Evolutionary conservation across 345 rosid species (phyloP).

Genomic region (Ceriops zippeliana): DNA sequence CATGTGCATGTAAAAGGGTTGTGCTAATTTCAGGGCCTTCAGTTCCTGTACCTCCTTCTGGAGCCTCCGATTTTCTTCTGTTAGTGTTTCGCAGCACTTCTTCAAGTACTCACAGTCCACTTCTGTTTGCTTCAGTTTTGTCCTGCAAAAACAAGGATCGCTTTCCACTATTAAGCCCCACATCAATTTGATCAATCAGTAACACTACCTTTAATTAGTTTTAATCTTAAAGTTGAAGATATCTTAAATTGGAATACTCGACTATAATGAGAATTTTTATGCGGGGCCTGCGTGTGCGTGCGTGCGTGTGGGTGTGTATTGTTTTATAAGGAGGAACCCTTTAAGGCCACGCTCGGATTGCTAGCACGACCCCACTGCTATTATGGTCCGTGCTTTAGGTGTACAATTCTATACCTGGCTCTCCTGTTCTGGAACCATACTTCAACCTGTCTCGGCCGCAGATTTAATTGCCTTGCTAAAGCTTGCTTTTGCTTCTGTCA

Average conservation of each 20-base stretch:
- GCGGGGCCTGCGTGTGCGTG: too few relatives aligned
- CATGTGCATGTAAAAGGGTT: conserved; percentile 32
- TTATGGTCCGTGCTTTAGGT: neutral
- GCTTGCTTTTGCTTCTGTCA: conserved; percentile 64
- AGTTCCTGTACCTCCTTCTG: conserved; percentile 25
- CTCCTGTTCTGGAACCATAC: conserved; percentile 99
- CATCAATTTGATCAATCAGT: too few relatives aligned
- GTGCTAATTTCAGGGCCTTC: conserved; percentile 24
- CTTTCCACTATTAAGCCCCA: too few relatives aligned
- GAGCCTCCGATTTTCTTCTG: conserved; percentile 29
- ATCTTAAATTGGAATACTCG: neutral
- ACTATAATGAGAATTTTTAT: too few relatives aligned
- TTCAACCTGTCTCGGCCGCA: conserved; percentile 88
- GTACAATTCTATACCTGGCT: conserved; percentile 56
- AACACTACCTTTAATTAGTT: neutral
- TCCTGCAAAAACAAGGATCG: conserved; percentile 10
- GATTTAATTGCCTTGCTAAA: conserved; percentile 76
- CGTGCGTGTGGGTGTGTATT: neutral
- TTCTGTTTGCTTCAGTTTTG: conserved; percentile 33
- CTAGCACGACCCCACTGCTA: too few relatives aligned
- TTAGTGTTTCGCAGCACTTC: conserved; percentile 28
- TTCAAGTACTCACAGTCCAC: conserved; percentile 31
- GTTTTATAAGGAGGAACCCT: neutral
- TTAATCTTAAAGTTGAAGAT: neutral
- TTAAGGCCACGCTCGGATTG: too few relatives aligned